These are phyloP conservation scores for Metschnikowia matae DNA, from an alignment of 805 yeast species.

Conservation along the genomic window DNA sequence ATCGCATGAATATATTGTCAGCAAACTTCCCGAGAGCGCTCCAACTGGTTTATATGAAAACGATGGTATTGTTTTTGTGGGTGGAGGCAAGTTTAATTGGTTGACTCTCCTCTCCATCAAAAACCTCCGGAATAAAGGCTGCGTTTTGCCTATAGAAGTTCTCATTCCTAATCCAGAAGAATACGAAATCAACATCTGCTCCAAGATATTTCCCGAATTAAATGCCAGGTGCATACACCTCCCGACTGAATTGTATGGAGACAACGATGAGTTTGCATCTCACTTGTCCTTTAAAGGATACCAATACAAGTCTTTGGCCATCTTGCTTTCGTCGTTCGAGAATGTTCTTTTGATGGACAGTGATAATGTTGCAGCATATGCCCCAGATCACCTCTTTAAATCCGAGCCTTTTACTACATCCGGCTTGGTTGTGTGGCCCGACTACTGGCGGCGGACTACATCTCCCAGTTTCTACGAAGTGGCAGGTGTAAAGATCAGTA, in stretches of 20 bases:
- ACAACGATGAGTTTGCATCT: slow-evolving; percentile 18
- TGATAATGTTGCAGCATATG: slow-evolving; percentile 66
- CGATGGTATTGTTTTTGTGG: slow-evolving; percentile 65
- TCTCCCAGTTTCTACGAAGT: slow-evolving; percentile 69
- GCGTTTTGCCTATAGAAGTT: slow-evolving; percentile 75
- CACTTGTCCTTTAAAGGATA: slow-evolving; percentile 41
- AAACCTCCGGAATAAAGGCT: slow-evolving; percentile 62
- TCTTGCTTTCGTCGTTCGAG: slow-evolving; percentile 51
- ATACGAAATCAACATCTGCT: slow-evolving; percentile 60
- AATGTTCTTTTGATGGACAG: slow-evolving; percentile 70
- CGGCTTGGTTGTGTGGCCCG: slow-evolving; percentile 77
- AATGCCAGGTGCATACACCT: slow-evolving; percentile 38
- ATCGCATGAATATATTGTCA: slow-evolving; percentile 47
- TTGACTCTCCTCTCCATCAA: slow-evolving; percentile 61
- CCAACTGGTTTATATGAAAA: slow-evolving; percentile 38
- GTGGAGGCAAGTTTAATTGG: slow-evolving; percentile 78
- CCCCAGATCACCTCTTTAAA: slow-evolving; percentile 58
- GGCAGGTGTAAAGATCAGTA: slow-evolving; percentile 46
- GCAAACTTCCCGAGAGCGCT: slow-evolving; percentile 39
- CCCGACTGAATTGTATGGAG: slow-evolving; percentile 26
- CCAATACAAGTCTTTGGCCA: slow-evolving; percentile 41
- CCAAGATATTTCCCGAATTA: slow-evolving; percentile 34
- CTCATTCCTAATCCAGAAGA: slow-evolving; percentile 68
- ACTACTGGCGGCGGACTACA: slow-evolving; percentile 82
- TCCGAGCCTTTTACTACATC: slow-evolving; percentile 49